Conservation (phyloP, 73 alveolate genomes). For the Blepharisma stoltei region DNA sequence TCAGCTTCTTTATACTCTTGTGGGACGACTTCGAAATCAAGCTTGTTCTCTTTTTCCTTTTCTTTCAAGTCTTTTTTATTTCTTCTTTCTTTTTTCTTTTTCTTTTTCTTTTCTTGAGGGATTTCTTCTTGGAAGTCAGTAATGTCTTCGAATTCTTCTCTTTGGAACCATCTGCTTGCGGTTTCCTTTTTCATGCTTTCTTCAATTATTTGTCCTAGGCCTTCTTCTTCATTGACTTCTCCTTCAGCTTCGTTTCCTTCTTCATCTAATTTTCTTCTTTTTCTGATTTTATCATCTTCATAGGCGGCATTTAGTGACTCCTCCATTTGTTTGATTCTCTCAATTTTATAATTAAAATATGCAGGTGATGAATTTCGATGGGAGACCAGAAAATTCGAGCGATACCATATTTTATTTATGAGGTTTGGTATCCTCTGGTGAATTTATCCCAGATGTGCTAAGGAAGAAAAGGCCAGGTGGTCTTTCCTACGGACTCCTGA, state of each 20-base stretch:
- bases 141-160: conserved; percentile 59
- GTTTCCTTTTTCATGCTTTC: conserved; percentile 44
- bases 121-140: conserved; percentile 34
- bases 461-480: too few species aligned
- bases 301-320: background rate
- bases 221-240: conserved; percentile 11
- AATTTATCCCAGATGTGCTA: too few species aligned
- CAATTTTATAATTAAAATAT: too few species aligned
- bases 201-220: conserved; percentile 3
- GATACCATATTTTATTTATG: too few species aligned
- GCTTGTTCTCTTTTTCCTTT: conserved; percentile 33
- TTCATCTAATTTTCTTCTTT: conserved; percentile 30
- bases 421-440: too few species aligned
- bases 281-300: conserved; percentile 32
- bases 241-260: conserved; percentile 25
- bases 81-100: conserved; percentile 28
- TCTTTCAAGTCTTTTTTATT: conserved; percentile 37
- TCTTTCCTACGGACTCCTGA: too few species aligned
- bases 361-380: too few species aligned
- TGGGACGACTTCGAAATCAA: conserved; percentile 27
- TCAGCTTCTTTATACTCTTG: conserved; percentile 52
- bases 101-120: conserved; percentile 28
- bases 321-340: background rate
- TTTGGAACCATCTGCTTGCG: conserved; percentile 51
- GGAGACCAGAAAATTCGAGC: too few species aligned